These are phyloP conservation scores for Candida ortonii DNA, from an alignment of 805 yeast genomes.

Conservation along the genomic window DNA sequence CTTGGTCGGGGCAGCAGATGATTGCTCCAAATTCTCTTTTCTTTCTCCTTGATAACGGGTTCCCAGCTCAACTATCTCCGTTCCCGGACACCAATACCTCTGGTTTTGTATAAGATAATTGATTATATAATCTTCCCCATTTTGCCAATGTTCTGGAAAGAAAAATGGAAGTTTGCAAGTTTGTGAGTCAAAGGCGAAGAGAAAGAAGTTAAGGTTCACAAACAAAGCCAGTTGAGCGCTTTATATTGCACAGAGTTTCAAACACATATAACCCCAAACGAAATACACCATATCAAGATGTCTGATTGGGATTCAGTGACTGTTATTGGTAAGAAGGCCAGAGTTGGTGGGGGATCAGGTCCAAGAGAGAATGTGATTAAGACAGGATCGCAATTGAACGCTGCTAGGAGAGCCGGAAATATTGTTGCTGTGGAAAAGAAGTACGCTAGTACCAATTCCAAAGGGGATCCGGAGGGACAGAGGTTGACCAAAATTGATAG, in stretches of 20 bases:
- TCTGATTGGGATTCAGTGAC: slow-evolving; percentile 93
- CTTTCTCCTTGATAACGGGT: no score
- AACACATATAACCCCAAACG: no score
- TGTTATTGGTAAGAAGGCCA: slow-evolving; percentile 82
- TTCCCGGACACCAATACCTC: no score
- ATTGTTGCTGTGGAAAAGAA: slow-evolving; percentile 93
- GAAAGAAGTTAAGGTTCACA: background rate
- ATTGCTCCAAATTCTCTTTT: no score
- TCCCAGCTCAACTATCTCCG: no score
- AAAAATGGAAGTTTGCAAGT: slow-evolving; percentile 3
- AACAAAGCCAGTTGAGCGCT: background rate
- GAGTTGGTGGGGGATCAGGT: slow-evolving; percentile 76
- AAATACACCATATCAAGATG: slow-evolving; percentile 15
- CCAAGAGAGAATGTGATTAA: slow-evolving; percentile 85
- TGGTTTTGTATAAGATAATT: no score
- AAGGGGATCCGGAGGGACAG: slow-evolving; percentile 85
- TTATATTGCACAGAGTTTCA: no score
- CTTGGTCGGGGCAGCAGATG: no score
- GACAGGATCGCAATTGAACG: slow-evolving; percentile 75
- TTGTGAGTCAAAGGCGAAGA: background rate
- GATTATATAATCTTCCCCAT: no score
- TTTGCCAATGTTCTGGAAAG: slow-evolving; percentile 5
- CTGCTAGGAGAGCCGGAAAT: slow-evolving; percentile 89
- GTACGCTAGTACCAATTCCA: slow-evolving; percentile 65
- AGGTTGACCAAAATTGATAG: slow-evolving; percentile 90